Conservation (phyloP, 371 early-diverging fungal species). For the Mortierella sp. region DNA sequence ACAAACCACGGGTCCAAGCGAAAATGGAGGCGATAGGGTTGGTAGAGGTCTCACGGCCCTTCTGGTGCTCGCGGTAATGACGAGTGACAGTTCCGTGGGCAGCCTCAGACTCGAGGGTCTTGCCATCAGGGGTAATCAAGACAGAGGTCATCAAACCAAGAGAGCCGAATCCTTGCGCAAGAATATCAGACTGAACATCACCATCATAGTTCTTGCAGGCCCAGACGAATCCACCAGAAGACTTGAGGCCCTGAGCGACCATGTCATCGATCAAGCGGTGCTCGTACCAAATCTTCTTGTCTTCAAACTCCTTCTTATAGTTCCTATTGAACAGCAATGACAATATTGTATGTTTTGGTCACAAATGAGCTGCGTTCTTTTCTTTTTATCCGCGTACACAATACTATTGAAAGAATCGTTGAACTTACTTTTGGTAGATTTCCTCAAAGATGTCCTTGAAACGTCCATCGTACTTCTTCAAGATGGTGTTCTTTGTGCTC, state of each 20-base stretch:
- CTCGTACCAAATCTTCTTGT: constrained; percentile 93
- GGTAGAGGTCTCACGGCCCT: constrained; percentile 91
- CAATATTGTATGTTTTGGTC: too few relatives aligned
- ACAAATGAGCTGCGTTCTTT: neutral
- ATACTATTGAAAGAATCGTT: too few relatives aligned
- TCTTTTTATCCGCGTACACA: neutral
- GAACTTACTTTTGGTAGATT: constrained; percentile 80
- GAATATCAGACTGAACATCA: constrained; percentile 94
- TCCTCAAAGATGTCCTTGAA: constrained; percentile 97
- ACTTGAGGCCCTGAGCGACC: constrained; percentile 98
- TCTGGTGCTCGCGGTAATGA: constrained; percentile 97
- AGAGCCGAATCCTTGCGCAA: constrained; percentile 95
- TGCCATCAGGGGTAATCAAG: constrained; percentile 94
- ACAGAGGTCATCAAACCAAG: constrained; percentile 97
- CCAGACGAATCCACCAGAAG: constrained; percentile 95
- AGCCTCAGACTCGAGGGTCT: constrained; percentile 96
- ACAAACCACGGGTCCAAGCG: constrained; percentile 97
- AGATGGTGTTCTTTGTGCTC: constrained; percentile 97
- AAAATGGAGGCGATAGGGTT: constrained; percentile 98
- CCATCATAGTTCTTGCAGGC: constrained; percentile 98
- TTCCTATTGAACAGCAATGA: constrained; percentile 49
- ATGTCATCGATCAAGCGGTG: constrained; percentile 98
- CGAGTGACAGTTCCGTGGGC: constrained; percentile 98
- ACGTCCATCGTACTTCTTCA: constrained; percentile 97
- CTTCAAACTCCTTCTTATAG: constrained; percentile 81